Evolutionary conservation across 495 filamentous ascomycete genomes (phyloP).

Genomic region (Xylaria telfairii): DNA sequence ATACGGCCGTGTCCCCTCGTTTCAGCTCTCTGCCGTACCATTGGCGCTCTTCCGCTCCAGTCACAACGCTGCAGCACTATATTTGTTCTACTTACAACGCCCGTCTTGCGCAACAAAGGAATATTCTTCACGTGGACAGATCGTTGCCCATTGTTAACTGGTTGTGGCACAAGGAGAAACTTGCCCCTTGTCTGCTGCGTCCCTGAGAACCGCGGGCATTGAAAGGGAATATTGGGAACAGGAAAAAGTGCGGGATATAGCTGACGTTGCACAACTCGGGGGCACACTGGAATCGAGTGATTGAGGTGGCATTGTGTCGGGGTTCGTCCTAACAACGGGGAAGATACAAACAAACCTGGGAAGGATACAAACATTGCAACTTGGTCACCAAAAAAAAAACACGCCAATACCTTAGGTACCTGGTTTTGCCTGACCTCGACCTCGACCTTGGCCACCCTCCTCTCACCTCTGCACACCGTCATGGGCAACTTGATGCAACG

Average conservation of each 20-base stretch:
- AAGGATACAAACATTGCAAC: conserved; percentile 9
- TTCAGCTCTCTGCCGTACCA: not conserved
- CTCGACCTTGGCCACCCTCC: not conserved
- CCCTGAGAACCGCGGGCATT: not conserved
- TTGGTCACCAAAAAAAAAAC: not conserved
- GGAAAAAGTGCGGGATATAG: conserved; percentile 16
- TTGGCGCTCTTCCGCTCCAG: not conserved
- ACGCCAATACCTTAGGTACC: not conserved
- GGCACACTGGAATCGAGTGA: not conserved
- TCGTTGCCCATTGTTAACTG: not conserved
- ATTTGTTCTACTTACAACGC: not conserved
- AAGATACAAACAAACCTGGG: not conserved
- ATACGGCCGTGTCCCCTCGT: not conserved
- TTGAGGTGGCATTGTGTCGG: conserved; percentile 9
- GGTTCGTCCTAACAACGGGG: not conserved
- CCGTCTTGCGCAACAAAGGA: not conserved
- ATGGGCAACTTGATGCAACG: conserved; percentile 9
- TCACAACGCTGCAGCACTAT: not conserved
- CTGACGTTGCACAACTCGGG: conserved; percentile 8
- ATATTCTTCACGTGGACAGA: conserved; percentile 1
- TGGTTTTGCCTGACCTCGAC: not conserved
- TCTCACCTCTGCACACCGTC: not conserved
- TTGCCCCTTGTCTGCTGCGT: conserved; percentile 7
- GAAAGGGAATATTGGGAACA: conserved; percentile 5
- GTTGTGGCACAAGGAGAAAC: conserved; percentile 8